Evolutionary conservation across 192 early-diverging fungal genomes (phyloP).

Genomic region (Linnemannia elongata): DNA sequence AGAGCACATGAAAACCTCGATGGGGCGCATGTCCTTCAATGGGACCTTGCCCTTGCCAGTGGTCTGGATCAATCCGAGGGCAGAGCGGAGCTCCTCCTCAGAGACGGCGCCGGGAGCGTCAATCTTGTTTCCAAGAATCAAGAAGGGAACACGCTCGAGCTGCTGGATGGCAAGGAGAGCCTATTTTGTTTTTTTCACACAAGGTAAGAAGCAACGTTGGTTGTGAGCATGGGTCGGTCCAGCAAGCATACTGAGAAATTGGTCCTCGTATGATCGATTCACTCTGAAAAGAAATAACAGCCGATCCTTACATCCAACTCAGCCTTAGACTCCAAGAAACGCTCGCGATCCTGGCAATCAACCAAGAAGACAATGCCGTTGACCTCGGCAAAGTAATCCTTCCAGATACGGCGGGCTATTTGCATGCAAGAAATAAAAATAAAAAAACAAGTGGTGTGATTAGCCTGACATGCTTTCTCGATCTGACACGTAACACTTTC

Average conservation of each 20-base stretch:
- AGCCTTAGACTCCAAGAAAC: constrained; percentile 92
- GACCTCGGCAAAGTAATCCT: constrained; percentile 99
- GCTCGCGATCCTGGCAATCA: constrained; percentile 87
- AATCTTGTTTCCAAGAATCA: constrained; percentile 99
- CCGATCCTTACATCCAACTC: constrained; percentile 87
- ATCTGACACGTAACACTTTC: constrained; percentile 18
- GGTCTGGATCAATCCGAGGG: constrained; percentile 95
- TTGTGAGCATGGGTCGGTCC: constrained; percentile 9
- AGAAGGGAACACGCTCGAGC: constrained; percentile 92
- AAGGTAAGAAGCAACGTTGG: constrained; percentile 5
- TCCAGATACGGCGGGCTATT: constrained; percentile 95
- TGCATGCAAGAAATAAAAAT: neutral
- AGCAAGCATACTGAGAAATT: neutral
- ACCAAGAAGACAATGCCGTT: constrained; percentile 99
- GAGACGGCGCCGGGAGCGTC: constrained; percentile 93
- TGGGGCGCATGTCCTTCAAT: constrained; percentile 93
- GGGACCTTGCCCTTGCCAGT: constrained; percentile 98
- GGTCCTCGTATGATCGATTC: neutral
- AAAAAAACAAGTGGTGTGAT: neutral
- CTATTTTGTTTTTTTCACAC: constrained; percentile 60
- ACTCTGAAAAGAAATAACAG: neutral
- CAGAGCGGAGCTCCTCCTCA: constrained; percentile 90
- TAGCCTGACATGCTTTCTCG: neutral
- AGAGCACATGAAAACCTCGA: constrained; percentile 99
- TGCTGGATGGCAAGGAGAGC: constrained; percentile 94